These are phyloP conservation scores for Pestalotiopsis sp. DNA, from an alignment of 2,329 filamentous ascomycete species.

Conservation along the genomic window DNA sequence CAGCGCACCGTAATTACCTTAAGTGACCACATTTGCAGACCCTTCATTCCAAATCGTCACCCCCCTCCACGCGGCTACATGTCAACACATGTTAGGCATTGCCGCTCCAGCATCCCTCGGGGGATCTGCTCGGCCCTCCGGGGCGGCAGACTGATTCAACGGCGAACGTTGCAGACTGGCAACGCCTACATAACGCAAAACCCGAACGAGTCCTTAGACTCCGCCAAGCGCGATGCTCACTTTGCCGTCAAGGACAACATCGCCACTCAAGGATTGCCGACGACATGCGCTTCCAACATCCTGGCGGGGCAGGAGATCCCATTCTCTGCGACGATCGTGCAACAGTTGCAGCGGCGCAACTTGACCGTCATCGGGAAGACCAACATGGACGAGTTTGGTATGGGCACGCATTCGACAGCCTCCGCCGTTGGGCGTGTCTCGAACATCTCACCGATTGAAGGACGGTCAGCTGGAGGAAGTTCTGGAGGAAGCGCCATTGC, in stretches of 20 bases:
- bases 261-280: constrained; percentile 64
- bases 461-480: constrained; percentile 76
- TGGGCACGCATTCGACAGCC: constrained; percentile 80
- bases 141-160: constrained; percentile 17
- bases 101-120: constrained; percentile 27
- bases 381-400: constrained; percentile 95
- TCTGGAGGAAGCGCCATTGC: constrained; percentile 93
- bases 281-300: constrained; percentile 82
- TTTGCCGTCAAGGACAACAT: constrained; percentile 78
- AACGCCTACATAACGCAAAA: constrained; percentile 11
- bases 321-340: constrained; percentile 80
- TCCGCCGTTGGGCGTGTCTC: constrained; percentile 69
- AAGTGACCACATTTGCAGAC: background rate
- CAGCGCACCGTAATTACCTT: background rate
- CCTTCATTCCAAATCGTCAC: background rate
- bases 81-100: constrained; percentile 35
- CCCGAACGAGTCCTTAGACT: background rate
- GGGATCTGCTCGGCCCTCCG: constrained; percentile 28
- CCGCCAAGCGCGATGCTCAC: constrained; percentile 39
- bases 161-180: constrained; percentile 17
- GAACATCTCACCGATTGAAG: constrained; percentile 43
- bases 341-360: constrained; percentile 64
- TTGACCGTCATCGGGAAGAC: constrained; percentile 75
- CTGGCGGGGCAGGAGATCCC: constrained; percentile 73
- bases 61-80: constrained; percentile 28